These are phyloP conservation scores for Saccharomycopsis amapae DNA, from an alignment of 805 yeast species.

Conservation along the genomic window DNA sequence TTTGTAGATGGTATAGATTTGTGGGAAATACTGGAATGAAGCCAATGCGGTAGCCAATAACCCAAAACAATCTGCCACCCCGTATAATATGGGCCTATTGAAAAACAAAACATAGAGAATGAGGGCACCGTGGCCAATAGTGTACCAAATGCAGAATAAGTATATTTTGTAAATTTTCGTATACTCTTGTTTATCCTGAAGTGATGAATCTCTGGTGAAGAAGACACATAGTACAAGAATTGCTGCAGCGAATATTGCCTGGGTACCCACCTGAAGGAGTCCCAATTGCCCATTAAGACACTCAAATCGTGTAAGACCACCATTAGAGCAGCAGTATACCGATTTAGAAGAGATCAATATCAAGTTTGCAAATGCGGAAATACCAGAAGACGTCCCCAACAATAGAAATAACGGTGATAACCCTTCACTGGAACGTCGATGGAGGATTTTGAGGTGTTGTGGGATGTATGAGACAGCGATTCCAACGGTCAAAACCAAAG, in stretches of 20 bases:
- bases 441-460: conserved; percentile 56
- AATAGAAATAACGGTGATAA: conserved; percentile 65
- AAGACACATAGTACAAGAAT: conserved; percentile 50
- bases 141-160: conserved; percentile 35
- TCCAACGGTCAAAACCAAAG: conserved; percentile 53
- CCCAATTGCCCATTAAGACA: conserved; percentile 63
- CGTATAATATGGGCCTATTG: conserved; percentile 23
- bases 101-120: conserved; percentile 27
- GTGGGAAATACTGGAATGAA: conserved; percentile 71
- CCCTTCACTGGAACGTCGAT: conserved; percentile 65
- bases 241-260: conserved; percentile 50
- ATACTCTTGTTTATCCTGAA: conserved; percentile 41
- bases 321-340: conserved; percentile 48
- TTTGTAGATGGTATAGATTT: conserved; percentile 58
- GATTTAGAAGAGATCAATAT: conserved; percentile 55
- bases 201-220: conserved; percentile 38
- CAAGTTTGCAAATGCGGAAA: conserved; percentile 61
- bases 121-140: conserved; percentile 29
- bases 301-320: conserved; percentile 40
- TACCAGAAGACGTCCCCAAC: conserved; percentile 63
- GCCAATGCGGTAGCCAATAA: conserved; percentile 57
- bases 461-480: conserved; percentile 69
- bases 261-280: conserved; percentile 57
- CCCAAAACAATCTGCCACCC: conserved; percentile 57
- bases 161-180: conserved; percentile 35